Evolutionary conservation across 2,329 filamentous ascomycete genomes (phyloP).

Genomic region (Sclerotinia trifoliorum): DNA sequence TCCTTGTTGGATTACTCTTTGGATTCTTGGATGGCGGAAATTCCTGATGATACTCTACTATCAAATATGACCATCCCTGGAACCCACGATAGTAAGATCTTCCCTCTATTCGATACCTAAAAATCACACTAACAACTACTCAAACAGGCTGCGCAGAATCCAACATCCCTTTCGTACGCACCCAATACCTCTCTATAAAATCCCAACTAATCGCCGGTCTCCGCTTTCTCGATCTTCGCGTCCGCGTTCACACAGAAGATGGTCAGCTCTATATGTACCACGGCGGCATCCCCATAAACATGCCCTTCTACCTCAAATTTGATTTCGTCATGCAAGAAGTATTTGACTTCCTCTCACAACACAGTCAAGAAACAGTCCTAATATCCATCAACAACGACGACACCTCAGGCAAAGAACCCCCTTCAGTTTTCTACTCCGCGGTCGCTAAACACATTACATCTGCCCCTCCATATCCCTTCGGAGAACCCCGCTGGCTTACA

Average conservation of each 20-base stretch:
- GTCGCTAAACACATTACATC: constrained; percentile 54
- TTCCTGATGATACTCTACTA: constrained; percentile 57
- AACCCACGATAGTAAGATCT: constrained; percentile 60
- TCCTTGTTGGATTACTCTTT: constrained; percentile 42
- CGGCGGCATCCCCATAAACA: constrained; percentile 66
- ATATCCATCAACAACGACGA: constrained; percentile 68
- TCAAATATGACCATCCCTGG: constrained; percentile 68
- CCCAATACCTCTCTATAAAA: constrained; percentile 61
- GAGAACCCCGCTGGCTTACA: constrained; percentile 58
- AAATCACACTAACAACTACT: neutral
- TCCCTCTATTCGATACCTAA: no score
- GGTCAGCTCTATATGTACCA: constrained; percentile 67
- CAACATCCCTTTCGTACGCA: constrained; percentile 67
- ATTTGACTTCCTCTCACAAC: constrained; percentile 56
- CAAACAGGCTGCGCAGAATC: constrained; percentile 45
- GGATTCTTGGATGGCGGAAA: constrained; percentile 60
- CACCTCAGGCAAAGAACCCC: constrained; percentile 54
- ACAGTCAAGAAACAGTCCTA: constrained; percentile 65
- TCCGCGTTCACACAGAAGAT: constrained; percentile 53
- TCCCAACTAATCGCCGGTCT: constrained; percentile 69
- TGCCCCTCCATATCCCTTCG: constrained; percentile 38
- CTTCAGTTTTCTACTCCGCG: constrained; percentile 47
- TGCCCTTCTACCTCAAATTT: constrained; percentile 60
- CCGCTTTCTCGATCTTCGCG: constrained; percentile 69
- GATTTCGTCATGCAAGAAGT: constrained; percentile 59